Percentiles rank a stretch among this genome's conserved stretches.
Evolutionary conservation across 768 basidiomycete species (phyloP).

Genomic region (Suillus subaureus): DNA sequence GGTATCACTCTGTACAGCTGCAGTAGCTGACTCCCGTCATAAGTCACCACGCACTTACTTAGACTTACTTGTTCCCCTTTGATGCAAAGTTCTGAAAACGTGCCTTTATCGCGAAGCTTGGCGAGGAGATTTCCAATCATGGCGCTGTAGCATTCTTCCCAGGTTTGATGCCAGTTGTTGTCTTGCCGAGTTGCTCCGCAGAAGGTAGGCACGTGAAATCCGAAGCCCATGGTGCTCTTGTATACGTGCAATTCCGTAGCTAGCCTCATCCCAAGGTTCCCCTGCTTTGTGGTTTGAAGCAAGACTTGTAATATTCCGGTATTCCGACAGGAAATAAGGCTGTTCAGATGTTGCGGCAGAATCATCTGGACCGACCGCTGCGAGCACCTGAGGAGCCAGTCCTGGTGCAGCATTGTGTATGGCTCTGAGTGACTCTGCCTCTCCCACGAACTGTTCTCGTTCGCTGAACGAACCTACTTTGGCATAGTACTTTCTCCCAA

Average conservation of each 20-base stretch:
- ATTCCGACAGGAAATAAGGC: constrained; percentile 76
- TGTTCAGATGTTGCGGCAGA: constrained; percentile 34
- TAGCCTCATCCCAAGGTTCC: constrained; percentile 57
- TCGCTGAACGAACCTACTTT: constrained; percentile 58
- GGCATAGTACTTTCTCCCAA: constrained; percentile 59
- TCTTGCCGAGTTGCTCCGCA: constrained; percentile 71
- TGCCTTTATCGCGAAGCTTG: constrained; percentile 44
- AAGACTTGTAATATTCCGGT: constrained; percentile 59
- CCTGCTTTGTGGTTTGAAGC: constrained; percentile 42
- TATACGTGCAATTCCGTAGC: constrained; percentile 67
- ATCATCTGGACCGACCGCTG: constrained; percentile 42
- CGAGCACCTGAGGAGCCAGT: constrained; percentile 59
- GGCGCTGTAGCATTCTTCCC: constrained; percentile 68
- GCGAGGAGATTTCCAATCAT: constrained; percentile 62
- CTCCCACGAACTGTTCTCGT: constrained; percentile 66
- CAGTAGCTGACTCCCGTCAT: not conserved
- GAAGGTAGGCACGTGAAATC: constrained; percentile 74
- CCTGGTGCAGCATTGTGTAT: constrained; percentile 69
- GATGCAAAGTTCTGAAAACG: constrained; percentile 46
- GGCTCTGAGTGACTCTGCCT: constrained; percentile 66
- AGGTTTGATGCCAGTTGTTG: constrained; percentile 74
- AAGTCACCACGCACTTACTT: constrained; percentile 38
- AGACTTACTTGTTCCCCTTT: constrained; percentile 52
- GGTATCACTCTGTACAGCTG: constrained; percentile 65
- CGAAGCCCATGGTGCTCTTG: constrained; percentile 59